Evolutionary conservation across 208 protist species (phyloP), one percentile per base, ranked within the genome.

Genomic region (Crithidia sp.): DNA sequence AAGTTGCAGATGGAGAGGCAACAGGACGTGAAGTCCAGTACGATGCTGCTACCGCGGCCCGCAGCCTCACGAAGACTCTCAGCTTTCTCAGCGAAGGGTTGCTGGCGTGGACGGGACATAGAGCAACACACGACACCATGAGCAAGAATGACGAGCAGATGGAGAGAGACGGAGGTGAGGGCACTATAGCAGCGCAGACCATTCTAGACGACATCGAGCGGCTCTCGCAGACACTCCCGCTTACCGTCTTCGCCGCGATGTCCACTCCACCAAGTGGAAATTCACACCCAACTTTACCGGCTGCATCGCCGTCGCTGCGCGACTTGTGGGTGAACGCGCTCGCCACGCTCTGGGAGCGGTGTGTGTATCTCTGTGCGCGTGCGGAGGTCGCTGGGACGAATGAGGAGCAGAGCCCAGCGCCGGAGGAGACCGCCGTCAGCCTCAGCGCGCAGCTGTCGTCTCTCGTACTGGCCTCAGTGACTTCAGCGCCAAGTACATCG

Each of bases 381-480:
- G 28, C 28, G 28, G 28, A 28, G 28, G 28, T 28, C 28, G 28
- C 28, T 28, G 28, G 28, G 28, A 28, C 28, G 28, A 28, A 28
- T 28, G 28, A 28, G 28, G 28, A 28, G 28, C 28, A 28, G 28
- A 28, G 28, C 28, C 45, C 64, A 49, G 7, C 37, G 64, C 14
- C 9, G 64, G 59, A 5, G 52, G 19, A 54, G 64, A 59, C 19
- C 28, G n/a, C 49, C n/a, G 62, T 19, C 8, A 57, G 36, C 7
- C 14, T 55, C 6, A 45, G 62, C 62, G n/a, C 45, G 13, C 45
- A 55, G 2, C 60, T 77, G 39, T 67, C 71, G 6, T 17, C 57
- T 40, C 14, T 71, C 4, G 37, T 77, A 9, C 43, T 77, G 64
- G 63, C 64, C 8, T 56, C 64, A 44, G 56, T 77, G 41, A 67